phyloP scores from a whole-genome alignment of 495 filamentous ascomycete genomes.

The Darksidea phi region DNA sequence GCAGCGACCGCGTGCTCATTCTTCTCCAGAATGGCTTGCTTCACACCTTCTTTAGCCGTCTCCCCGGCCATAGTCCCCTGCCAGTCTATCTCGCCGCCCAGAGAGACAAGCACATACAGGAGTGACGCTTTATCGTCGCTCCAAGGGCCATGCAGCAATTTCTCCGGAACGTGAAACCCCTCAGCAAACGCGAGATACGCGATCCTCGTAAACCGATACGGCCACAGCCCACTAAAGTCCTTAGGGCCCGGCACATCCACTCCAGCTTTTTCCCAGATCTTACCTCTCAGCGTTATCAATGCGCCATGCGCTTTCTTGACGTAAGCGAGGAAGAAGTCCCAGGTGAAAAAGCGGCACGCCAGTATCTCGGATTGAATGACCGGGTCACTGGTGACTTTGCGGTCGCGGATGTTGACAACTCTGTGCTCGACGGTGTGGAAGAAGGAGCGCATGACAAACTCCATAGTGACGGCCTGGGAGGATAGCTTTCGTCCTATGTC shows the following conservation, averaged over 20 bases:
- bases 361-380: slow-evolving; percentile 27
- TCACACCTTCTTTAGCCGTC: slow-evolving; percentile 29
- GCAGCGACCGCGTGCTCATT: slow-evolving; percentile 32
- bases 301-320: slow-evolving; percentile 23
- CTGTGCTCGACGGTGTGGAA: slow-evolving; percentile 31
- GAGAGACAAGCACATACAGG: slow-evolving; percentile 31
- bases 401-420: background rate
- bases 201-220: slow-evolving; percentile 24
- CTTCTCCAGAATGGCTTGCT: slow-evolving; percentile 19
- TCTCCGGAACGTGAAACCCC: slow-evolving; percentile 33
- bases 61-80: slow-evolving; percentile 27
- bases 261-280: slow-evolving; percentile 13
- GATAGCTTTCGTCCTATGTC: slow-evolving; percentile 23
- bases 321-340: slow-evolving; percentile 30
- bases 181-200: slow-evolving; percentile 28
- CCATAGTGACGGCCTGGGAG: slow-evolving; percentile 14
- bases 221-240: slow-evolving; percentile 21
- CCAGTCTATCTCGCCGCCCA: slow-evolving; percentile 32
- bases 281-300: slow-evolving; percentile 13
- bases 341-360: slow-evolving; percentile 30
- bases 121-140: slow-evolving; percentile 23
- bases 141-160: slow-evolving; percentile 28
- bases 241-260: slow-evolving; percentile 13
- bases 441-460: slow-evolving; percentile 23
- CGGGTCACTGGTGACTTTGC: background rate